Percentiles rank a stretch among this genome's conserved stretches.
Conservation (phyloP, 2,329 filamentous ascomycete genomes). For the Onygena corvina region DNA sequence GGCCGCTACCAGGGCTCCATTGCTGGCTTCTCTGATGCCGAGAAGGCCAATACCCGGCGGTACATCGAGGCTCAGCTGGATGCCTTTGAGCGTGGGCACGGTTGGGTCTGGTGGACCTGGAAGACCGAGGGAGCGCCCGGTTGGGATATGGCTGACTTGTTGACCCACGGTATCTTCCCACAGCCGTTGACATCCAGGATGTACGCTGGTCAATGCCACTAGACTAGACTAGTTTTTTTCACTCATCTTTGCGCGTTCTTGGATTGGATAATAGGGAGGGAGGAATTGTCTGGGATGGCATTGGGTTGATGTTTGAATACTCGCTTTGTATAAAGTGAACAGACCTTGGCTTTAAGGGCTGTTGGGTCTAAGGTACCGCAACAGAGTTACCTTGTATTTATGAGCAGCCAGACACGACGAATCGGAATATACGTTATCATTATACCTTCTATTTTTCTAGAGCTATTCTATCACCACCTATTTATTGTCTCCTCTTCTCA, state of each 20-base stretch:
- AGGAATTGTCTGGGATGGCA: too few species aligned
- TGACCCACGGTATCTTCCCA: constrained; percentile 39
- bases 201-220: constrained; percentile 18
- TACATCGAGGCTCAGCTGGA: constrained; percentile 39
- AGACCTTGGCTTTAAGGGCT: too few species aligned
- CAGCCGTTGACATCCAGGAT: constrained; percentile 28
- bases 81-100: constrained; percentile 32
- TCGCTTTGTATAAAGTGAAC: neutral
- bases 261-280: neutral
- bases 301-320: neutral
- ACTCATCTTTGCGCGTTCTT: neutral
- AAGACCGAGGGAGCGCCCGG: constrained; percentile 39
- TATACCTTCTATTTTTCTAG: neutral
- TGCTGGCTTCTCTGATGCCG: constrained; percentile 27
- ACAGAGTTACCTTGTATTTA: too few species aligned
- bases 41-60: constrained; percentile 30
- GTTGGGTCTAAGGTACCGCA: too few species aligned
- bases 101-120: constrained; percentile 42
- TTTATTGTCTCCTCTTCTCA: neutral
- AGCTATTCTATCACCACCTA: neutral
- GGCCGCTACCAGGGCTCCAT: constrained; percentile 41
- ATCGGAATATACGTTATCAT: neutral
- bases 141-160: constrained; percentile 37
- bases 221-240: neutral
- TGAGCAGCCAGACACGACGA: neutral